These are phyloP conservation scores for Astragalus glycyphyllos DNA, from an alignment of 306 rosid genomes.

Conservation along the genomic window DNA sequence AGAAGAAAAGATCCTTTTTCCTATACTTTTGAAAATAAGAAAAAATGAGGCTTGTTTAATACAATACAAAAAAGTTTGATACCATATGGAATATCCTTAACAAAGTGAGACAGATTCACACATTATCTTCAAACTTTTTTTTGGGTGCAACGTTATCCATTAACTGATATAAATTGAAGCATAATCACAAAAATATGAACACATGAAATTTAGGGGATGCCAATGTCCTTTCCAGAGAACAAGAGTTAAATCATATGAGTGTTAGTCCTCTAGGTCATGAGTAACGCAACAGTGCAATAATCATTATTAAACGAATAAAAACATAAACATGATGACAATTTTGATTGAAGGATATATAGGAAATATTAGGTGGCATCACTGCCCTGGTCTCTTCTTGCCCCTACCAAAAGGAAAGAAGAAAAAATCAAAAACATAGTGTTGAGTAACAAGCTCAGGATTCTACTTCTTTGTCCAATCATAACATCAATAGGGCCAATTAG, in stretches of 20 bases:
- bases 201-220: conserved; percentile 26
- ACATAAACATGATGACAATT: conserved; percentile 25
- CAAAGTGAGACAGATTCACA: background rate
- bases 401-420: no score
- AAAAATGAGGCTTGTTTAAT: conserved; percentile 9
- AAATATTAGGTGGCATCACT: no score
- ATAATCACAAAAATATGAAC: background rate
- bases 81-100: conserved; percentile 19
- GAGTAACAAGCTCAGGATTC: no score
- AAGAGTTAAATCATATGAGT: conserved; percentile 26
- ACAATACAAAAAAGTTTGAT: background rate
- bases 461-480: no score
- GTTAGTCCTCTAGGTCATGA: conserved; percentile 38
- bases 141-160: no score
- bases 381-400: no score
- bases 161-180: background rate
- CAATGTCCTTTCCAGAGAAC: background rate
- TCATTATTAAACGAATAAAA: conserved; percentile 27
- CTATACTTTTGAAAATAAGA: no score
- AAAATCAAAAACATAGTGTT: background rate
- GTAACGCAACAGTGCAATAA: conserved; percentile 27
- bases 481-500: no score
- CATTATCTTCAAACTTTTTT: no score
- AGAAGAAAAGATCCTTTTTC: background rate
- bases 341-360: no score